phyloP scores from a whole-genome alignment of 2,329 filamentous ascomycete genomes.

The Macroventuria anomochaeta region DNA sequence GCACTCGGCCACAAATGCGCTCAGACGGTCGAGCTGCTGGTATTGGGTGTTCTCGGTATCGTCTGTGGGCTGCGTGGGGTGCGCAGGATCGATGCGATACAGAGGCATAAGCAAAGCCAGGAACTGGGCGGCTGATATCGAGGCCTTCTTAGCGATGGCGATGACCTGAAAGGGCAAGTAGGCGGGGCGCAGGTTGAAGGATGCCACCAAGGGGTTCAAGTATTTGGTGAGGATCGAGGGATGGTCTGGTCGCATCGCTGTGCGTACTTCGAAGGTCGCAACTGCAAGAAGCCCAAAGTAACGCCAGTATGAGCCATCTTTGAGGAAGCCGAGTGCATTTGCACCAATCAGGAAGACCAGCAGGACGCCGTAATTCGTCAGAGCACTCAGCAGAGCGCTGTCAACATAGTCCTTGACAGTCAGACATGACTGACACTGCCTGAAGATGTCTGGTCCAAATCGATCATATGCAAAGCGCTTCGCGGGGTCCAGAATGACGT shows the following conservation, averaged over 20 bases:
- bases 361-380: constrained; percentile 38
- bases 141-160: constrained; percentile 74
- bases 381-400: constrained; percentile 60
- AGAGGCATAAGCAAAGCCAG: constrained; percentile 45
- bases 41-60: constrained; percentile 49
- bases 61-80: constrained; percentile 26
- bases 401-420: constrained; percentile 76
- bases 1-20: constrained; percentile 63
- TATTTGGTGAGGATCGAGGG: constrained; percentile 54
- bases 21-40: constrained; percentile 72
- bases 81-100: constrained; percentile 40
- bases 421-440: constrained; percentile 60
- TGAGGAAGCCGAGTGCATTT: constrained; percentile 45
- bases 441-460: constrained; percentile 73
- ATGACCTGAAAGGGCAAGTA: constrained; percentile 88
- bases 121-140: constrained; percentile 66
- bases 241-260: constrained; percentile 61
- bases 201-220: constrained; percentile 56
- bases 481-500: constrained; percentile 81
- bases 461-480: constrained; percentile 84
- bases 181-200: constrained; percentile 58
- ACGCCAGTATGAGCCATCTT: constrained; percentile 52
- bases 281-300: constrained; percentile 61
- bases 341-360: constrained; percentile 38
- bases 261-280: constrained; percentile 63